These are phyloP conservation scores for Pezicula radicicola DNA, from an alignment of 2,329 filamentous ascomycete species.

Conservation along the genomic window DNA sequence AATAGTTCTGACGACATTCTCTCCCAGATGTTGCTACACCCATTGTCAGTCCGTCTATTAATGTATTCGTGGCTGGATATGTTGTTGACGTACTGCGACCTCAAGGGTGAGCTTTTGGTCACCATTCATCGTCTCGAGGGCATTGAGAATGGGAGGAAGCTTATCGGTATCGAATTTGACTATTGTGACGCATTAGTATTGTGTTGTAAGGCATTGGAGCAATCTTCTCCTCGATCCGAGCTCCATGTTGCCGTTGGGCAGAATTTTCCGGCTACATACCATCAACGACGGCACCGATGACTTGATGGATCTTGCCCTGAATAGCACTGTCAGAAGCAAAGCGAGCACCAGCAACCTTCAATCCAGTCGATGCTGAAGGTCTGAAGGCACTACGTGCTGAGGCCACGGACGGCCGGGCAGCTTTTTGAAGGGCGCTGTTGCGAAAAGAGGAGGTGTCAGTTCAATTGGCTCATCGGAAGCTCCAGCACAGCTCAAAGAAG, in stretches of 20 bases:
- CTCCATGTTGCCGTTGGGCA: constrained; percentile 19
- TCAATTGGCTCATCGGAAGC: constrained; percentile 39
- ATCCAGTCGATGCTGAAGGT: constrained; percentile 54
- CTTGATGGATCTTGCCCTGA: constrained; percentile 71
- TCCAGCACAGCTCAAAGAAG: constrained; percentile 8
- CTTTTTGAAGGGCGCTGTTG: constrained; percentile 63
- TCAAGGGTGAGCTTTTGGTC: constrained; percentile 94
- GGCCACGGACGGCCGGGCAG: constrained; percentile 59
- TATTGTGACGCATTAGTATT: constrained; percentile 42
- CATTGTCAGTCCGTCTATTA: constrained; percentile 33
- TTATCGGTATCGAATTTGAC: constrained; percentile 96
- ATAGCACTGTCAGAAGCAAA: constrained; percentile 56
- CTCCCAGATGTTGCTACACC: constrained; percentile 93
- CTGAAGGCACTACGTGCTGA: constrained; percentile 55
- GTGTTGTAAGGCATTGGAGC: constrained; percentile 11
- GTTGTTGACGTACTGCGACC: constrained; percentile 72
- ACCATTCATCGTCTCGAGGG: constrained; percentile 86
- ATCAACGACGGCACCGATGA: constrained; percentile 99
- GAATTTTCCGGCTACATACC: constrained; percentile 60
- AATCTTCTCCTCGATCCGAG: constrained; percentile 15
- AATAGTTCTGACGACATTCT: constrained; percentile 99
- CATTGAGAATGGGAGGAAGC: constrained; percentile 96
- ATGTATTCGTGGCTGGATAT: constrained; percentile 9
- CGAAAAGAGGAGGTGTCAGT: constrained; percentile 37
- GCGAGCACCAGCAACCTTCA: constrained; percentile 44